Percentiles rank a stretch among this genome's conserved stretches.
Conservation (phyloP, 1,284 basidiomycete species). For the Ceratobasidium sp. region DNA sequence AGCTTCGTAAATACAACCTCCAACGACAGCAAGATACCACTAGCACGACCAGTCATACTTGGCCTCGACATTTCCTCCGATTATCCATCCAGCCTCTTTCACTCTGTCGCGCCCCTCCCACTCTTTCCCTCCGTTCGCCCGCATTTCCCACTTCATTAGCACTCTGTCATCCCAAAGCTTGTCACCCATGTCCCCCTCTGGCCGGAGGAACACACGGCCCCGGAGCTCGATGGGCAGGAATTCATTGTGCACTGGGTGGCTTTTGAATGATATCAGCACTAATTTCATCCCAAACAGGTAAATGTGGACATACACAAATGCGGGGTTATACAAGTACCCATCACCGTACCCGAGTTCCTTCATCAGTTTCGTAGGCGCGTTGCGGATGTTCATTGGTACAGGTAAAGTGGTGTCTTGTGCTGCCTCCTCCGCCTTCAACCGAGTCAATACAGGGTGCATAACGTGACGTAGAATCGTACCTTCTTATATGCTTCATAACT, state of each 20-base stretch:
- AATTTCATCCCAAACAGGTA: neutral
- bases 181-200: conserved; percentile 58
- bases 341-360: conserved; percentile 77
- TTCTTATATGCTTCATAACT: conserved; percentile 78
- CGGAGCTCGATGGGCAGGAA: conserved; percentile 60
- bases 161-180: conserved; percentile 79
- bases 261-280: conserved; percentile 43
- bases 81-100: neutral
- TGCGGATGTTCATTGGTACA: conserved; percentile 82
- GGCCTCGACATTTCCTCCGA: neutral
- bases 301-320: conserved; percentile 62
- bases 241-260: conserved; percentile 76
- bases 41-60: neutral
- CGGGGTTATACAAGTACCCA: conserved; percentile 81
- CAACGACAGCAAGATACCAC: too few relatives aligned
- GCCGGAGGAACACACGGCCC: conserved; percentile 59
- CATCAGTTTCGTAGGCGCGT: conserved; percentile 86
- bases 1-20: too few relatives aligned
- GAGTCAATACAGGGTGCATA: neutral
- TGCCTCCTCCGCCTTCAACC: conserved; percentile 63
- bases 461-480: conserved; percentile 41
- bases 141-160: conserved; percentile 72
- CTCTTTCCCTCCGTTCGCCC: conserved; percentile 62
- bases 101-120: conserved; percentile 66
- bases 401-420: conserved; percentile 60